Conservation (phyloP, 2,329 filamentous ascomycete species). For the Alternaria burnsii region DNA sequence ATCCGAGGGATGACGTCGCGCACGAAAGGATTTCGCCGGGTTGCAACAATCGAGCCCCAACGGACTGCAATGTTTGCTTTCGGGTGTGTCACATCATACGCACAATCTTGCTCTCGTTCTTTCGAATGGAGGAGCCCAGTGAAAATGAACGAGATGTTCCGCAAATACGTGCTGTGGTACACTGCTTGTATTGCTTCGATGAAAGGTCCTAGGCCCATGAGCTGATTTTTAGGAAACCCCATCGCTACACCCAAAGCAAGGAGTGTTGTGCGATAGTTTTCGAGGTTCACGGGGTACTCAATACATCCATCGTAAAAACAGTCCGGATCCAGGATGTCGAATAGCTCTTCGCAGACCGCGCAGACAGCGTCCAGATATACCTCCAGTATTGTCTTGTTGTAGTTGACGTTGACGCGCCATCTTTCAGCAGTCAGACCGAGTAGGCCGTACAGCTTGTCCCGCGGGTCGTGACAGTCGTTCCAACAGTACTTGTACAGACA, state of each 20-base stretch:
- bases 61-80: background rate
- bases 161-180: background rate
- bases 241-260: background rate
- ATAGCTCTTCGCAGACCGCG: no score
- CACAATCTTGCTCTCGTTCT: background rate
- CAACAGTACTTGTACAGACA: background rate
- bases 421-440: background rate
- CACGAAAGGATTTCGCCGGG: background rate
- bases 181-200: background rate
- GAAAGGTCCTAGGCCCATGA: background rate
- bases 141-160: background rate
- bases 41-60: background rate
- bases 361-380: no score
- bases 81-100: background rate
- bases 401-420: no score
- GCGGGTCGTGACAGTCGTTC: background rate
- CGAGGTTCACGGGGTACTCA: no score
- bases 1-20: background rate
- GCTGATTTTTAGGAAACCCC: background rate
- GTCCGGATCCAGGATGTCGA: no score
- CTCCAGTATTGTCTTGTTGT: no score
- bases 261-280: background rate
- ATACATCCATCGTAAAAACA: no score
- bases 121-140: background rate
- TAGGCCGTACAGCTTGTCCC: background rate